Evolutionary conservation across 106 monocot genomes (phyloP).

Genomic region (Dioscorea zingiberensis): DNA sequence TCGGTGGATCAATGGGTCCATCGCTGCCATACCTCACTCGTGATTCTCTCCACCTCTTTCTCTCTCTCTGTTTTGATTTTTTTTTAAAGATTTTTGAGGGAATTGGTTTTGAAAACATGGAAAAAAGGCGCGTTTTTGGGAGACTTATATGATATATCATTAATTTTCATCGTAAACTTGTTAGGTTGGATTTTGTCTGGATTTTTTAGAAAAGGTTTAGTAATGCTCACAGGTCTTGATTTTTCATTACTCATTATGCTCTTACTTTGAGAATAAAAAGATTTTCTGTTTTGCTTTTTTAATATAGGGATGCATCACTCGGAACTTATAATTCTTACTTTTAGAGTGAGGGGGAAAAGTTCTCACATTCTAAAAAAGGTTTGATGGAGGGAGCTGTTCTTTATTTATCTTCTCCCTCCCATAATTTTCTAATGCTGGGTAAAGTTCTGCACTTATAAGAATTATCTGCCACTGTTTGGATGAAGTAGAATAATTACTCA

Average conservation of each 20-base stretch:
- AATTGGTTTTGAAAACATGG: background rate
- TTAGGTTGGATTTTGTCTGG: too few relatives aligned
- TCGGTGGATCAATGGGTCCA: conserved; percentile 25
- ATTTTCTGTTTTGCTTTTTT: conserved; percentile 5
- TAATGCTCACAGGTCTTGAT: too few relatives aligned
- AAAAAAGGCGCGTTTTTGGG: background rate
- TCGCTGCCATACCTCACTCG: conserved; percentile 19
- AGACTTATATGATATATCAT: too few relatives aligned
- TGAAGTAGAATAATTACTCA: background rate
- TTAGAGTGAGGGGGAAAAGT: conserved; percentile 51
- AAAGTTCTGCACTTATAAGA: conserved; percentile 6
- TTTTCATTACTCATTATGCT: too few relatives aligned
- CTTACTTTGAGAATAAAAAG: too few relatives aligned
- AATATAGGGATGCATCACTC: conserved; percentile 43
- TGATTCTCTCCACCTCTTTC: conserved; percentile 6
- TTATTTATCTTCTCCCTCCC: conserved; percentile 75
- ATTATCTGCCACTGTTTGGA: too few relatives aligned
- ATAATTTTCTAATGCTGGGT: conserved; percentile 93
- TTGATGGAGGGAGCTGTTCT: conserved; percentile 72
- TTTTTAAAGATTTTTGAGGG: too few relatives aligned
- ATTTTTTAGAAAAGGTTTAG: too few relatives aligned
- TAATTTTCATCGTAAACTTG: too few relatives aligned
- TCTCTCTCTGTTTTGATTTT: background rate
- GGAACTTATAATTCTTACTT: conserved; percentile 64
- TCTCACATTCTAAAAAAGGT: conserved; percentile 81